Evolutionary conservation across 371 early-diverging fungal genomes (phyloP).

Genomic region (Pancytospora philotis): DNA sequence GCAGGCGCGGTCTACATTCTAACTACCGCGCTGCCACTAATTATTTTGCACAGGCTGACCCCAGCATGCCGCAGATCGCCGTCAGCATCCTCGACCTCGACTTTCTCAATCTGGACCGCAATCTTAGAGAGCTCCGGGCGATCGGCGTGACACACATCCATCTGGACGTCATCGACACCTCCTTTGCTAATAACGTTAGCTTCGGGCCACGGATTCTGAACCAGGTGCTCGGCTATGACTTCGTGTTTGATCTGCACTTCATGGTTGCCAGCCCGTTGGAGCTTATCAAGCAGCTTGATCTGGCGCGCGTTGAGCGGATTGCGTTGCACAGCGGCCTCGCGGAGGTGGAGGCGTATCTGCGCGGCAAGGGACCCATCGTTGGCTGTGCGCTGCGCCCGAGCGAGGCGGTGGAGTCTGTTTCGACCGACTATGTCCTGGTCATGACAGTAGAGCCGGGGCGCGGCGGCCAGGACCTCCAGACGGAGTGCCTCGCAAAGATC

Average conservation of each 20-base stretch:
- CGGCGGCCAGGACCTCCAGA: constrained; percentile 54
- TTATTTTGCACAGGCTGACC: too few species aligned
- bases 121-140: constrained; percentile 29
- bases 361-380: constrained; percentile 73
- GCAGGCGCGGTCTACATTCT: too few species aligned
- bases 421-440: constrained; percentile 74
- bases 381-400: constrained; percentile 83
- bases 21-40: too few species aligned
- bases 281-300: constrained; percentile 34
- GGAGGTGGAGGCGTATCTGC: constrained; percentile 32
- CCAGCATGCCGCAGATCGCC: too few species aligned
- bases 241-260: constrained; percentile 54
- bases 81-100: constrained; percentile 17
- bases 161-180: constrained; percentile 56
- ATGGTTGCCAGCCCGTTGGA: constrained; percentile 52
- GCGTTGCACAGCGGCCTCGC: constrained; percentile 33
- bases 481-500: constrained; percentile 27
- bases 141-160: constrained; percentile 43
- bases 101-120: constrained; percentile 25
- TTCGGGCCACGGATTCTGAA: constrained; percentile 51
- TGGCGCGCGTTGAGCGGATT: constrained; percentile 29
- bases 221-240: constrained; percentile 35
- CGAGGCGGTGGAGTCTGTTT: constrained; percentile 64
- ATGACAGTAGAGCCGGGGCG: constrained; percentile 73
- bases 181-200: constrained; percentile 49